Percentiles rank a stretch among this genome's conserved stretches.
These are phyloP conservation scores for Backusella luteola DNA, from an alignment of 192 early-diverging fungal species.

Conservation along the genomic window DNA sequence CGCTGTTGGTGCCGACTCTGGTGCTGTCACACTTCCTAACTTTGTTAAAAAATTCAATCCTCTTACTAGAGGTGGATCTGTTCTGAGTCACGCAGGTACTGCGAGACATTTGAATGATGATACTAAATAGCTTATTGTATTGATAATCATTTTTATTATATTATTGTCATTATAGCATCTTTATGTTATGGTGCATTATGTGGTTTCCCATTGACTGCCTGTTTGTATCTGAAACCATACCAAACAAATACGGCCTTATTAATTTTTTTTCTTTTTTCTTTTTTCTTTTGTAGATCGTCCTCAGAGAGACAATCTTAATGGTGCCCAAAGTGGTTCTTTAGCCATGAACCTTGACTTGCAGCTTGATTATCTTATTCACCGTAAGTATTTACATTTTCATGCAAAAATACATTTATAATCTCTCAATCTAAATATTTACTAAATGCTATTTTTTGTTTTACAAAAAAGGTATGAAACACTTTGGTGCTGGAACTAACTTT, in stretches of 20 bases:
- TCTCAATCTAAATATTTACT: background rate
- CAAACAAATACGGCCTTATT: background rate
- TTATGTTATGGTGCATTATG: conserved; percentile 12
- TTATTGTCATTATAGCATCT: background rate
- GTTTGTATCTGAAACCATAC: background rate
- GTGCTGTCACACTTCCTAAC: conserved; percentile 44
- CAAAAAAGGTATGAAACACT: background rate
- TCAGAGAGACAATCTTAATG: conserved; percentile 38
- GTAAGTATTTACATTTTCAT: background rate
- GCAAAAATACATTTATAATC: background rate
- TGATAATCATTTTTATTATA: too few species aligned
- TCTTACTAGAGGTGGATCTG: conserved; percentile 36
- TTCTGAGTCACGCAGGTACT: conserved; percentile 36
- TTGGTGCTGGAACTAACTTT: conserved; percentile 6
- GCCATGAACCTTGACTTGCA: conserved; percentile 41
- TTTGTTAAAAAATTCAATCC: conserved; percentile 42
- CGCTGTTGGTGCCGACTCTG: conserved; percentile 49
- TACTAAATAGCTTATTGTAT: too few species aligned
- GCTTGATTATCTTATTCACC: conserved; percentile 39
- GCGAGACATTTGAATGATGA: too few species aligned
- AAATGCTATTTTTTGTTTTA: background rate
- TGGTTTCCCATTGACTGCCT: background rate
- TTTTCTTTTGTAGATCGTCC: conserved; percentile 16
- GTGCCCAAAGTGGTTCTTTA: conserved; percentile 51
- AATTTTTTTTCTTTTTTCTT: background rate